Evolutionary conservation across 306 rosid species (phyloP).

Genomic region (Potentilla sterilis): DNA sequence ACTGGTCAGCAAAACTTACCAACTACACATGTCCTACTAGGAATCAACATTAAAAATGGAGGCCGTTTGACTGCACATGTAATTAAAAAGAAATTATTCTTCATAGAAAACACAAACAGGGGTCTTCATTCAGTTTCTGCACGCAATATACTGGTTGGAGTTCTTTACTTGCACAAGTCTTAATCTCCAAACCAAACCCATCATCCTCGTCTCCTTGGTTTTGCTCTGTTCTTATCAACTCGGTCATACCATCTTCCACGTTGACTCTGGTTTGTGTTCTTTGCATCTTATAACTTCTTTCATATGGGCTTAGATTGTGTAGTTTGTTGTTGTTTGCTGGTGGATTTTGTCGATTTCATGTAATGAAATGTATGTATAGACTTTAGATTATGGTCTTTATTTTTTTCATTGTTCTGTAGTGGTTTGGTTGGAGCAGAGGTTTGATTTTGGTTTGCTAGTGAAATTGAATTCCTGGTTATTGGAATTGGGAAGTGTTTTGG

Average conservation of each 20-base stretch:
- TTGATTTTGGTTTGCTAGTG: slow-evolving; percentile 17
- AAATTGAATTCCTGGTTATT: slow-evolving; percentile 15
- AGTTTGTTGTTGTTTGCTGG: not conserved
- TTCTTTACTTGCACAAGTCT: not conserved
- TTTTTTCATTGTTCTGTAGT: not conserved
- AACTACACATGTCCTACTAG: not conserved
- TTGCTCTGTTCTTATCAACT: slow-evolving; percentile 3
- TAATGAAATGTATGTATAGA: not conserved
- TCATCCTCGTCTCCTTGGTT: slow-evolving; percentile 10
- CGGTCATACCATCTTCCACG: not conserved
- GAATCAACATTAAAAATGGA: not conserved
- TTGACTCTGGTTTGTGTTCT: slow-evolving; percentile 37
- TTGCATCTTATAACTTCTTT: not conserved
- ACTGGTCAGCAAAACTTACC: not conserved
- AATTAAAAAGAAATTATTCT: not conserved
- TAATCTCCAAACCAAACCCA: not conserved
- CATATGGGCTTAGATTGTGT: not conserved
- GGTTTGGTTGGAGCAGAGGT: not conserved
- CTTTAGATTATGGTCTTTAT: not conserved
- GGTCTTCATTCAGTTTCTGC: not conserved
- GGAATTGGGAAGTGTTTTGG: slow-evolving; percentile 2
- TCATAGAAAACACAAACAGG: not conserved
- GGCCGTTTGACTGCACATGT: not conserved
- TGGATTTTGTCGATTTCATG: not conserved
- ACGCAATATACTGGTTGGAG: not conserved